Evolutionary conservation across 805 yeast genomes (phyloP), one percentile per base, ranked within the genome.

Genomic region (Nakazawaea ernobii): DNA sequence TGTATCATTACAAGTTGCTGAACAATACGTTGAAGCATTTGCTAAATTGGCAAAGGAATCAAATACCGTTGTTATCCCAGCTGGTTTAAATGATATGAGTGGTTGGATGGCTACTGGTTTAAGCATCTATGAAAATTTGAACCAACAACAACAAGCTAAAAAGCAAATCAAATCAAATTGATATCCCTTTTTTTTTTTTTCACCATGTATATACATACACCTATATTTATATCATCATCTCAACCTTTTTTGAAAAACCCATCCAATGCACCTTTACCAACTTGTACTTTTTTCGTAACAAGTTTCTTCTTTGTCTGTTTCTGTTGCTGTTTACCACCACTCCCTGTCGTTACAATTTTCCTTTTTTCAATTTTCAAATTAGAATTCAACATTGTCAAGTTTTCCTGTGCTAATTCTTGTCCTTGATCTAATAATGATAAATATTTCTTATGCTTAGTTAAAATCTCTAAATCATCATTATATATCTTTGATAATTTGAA

Each of bases 31-130:
- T 51, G 85, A 81, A 46, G 87, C 92, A 30, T 87, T 88, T 60
- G 84, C 85, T 42, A 82, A 86, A 56, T 71, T 87, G 57, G 95
- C 95, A 26, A 86, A 87, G 69, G 92, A 86, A 62, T 68, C 84
- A 30, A 87, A 85, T 59, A 84, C 94, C 0, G 74, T 88, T 14
- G 82, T 87, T 33, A 73, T 87, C 26, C 96, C 96, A 13, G 75
- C 89, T 9, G 83, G 82, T 48, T 65, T 87, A 61, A 83, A 86
- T 53, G 90, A 87, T 57, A 68, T 87, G 61, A 82, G 91, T 42
- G 71, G 80, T 27, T 74, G 84, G 69, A 82, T 87, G 66, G 87
- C 90, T 32, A 73, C 86, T 51, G 95, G 95, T 0, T 63, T 86
- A 75, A 77, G 85, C 39, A 84, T 87, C 53, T 84, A 76, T 64